phyloP scores from a whole-genome alignment of 257 asterid genomes.

The Jasminum sambac region DNA sequence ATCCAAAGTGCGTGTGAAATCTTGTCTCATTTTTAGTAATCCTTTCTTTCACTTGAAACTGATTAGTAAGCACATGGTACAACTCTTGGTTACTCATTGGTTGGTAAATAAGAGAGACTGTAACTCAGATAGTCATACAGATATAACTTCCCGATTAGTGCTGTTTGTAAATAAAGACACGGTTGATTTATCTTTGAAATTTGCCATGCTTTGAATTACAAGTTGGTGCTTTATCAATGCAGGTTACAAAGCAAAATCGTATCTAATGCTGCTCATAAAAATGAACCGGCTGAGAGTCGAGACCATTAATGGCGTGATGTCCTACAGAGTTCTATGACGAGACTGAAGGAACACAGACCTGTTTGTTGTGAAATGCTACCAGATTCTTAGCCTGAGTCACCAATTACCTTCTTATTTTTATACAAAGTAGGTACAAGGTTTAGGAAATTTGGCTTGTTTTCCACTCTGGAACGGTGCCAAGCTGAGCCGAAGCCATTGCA shows the following conservation, averaged over 20 bases:
- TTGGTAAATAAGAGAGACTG: background rate
- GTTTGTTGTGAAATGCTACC: background rate
- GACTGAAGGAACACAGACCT: background rate
- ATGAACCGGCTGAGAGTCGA: constrained; percentile 59
- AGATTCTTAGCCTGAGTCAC: background rate
- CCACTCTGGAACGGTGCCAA: background rate
- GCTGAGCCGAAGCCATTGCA: background rate
- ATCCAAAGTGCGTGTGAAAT: background rate
- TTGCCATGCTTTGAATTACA: background rate
- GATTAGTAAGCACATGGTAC: background rate
- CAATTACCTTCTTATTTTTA: background rate
- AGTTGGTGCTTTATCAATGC: constrained; percentile 31
- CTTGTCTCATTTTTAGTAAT: background rate
- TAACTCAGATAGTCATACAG: no score
- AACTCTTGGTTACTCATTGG: background rate
- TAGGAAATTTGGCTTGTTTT: background rate
- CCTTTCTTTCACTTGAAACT: background rate
- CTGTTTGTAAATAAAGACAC: background rate
- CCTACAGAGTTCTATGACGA: constrained; percentile 43
- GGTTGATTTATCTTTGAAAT: background rate
- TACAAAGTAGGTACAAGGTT: background rate
- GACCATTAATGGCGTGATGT: constrained; percentile 61
- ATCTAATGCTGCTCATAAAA: constrained; percentile 63
- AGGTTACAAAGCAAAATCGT: constrained; percentile 83
- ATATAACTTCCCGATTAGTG: background rate